These are phyloP conservation scores for Delitschia confertaspora DNA, from an alignment of 495 filamentous ascomycete species.

Conservation along the genomic window DNA sequence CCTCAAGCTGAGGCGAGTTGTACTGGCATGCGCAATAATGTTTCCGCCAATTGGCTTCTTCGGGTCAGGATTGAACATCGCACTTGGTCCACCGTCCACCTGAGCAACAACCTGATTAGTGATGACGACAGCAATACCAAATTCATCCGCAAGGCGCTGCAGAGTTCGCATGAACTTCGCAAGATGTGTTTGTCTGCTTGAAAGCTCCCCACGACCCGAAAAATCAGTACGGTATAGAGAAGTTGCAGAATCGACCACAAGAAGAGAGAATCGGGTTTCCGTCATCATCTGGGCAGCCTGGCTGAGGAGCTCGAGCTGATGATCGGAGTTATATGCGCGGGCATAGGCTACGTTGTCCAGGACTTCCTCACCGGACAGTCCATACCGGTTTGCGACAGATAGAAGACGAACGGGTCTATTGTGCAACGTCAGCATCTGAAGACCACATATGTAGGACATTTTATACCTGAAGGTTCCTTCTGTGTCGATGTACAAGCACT, in stretches of 20 bases:
- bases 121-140: conserved; percentile 96
- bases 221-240: conserved; percentile 95
- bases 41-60: conserved; percentile 99
- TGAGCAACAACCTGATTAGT: conserved; percentile 98
- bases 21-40: conserved; percentile 95
- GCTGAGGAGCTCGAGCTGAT: conserved; percentile 88
- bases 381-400: conserved; percentile 86
- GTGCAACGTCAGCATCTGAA: neutral
- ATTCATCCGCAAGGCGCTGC: conserved; percentile 91
- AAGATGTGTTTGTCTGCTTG: conserved; percentile 79
- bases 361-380: conserved; percentile 91
- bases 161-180: conserved; percentile 96
- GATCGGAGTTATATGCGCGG: conserved; percentile 95
- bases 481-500: conserved; percentile 98
- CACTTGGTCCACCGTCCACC: conserved; percentile 86
- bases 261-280: conserved; percentile 89
- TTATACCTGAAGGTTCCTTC: conserved; percentile 86
- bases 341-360: conserved; percentile 97
- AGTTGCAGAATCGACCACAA: conserved; percentile 92
- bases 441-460: neutral
- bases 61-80: conserved; percentile 98
- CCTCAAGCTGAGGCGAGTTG: conserved; percentile 80
- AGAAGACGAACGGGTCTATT: conserved; percentile 68
- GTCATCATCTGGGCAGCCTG: conserved; percentile 99
- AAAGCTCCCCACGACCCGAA: conserved; percentile 85